These are phyloP conservation scores for Lipomyces yamanashiensis DNA, from an alignment of 805 yeast genomes.

Conservation along the genomic window DNA sequence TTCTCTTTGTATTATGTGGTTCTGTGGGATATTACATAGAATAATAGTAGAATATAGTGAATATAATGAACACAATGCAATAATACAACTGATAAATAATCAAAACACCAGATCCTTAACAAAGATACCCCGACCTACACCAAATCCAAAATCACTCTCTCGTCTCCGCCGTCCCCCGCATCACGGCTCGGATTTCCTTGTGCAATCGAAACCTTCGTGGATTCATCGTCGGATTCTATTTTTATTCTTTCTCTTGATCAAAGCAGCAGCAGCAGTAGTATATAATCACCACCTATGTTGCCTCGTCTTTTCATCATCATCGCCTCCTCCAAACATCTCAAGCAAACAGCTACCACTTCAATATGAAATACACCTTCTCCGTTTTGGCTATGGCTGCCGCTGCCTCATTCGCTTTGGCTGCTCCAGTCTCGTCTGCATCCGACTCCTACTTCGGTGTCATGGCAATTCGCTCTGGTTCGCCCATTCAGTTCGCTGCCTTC, in stretches of 20 bases:
- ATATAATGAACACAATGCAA: no score
- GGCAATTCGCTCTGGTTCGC: conserved; percentile 17
- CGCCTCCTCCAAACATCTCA: neutral
- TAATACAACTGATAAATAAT: no score
- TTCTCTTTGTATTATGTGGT: no score
- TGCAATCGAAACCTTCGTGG: neutral
- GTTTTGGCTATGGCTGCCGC: conserved; percentile 1
- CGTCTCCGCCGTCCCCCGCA: no score
- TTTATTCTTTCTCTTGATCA: neutral
- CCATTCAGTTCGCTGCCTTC: conserved; percentile 8
- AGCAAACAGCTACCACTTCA: neutral
- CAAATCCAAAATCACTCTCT: no score
- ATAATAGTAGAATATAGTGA: no score
- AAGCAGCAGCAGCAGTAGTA: neutral
- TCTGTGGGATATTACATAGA: no score
- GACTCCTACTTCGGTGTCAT: neutral
- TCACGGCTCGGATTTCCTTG: no score
- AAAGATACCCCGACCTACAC: no score
- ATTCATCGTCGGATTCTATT: neutral
- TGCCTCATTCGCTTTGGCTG: conserved; percentile 3
- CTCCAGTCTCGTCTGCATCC: neutral
- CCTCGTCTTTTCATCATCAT: neutral
- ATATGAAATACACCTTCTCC: conserved; percentile 3
- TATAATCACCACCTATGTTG: neutral
- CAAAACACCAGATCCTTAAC: no score